These are phyloP conservation scores for Lentinula lateritia DNA, from an alignment of 768 basidiomycete genomes.

Conservation along the genomic window DNA sequence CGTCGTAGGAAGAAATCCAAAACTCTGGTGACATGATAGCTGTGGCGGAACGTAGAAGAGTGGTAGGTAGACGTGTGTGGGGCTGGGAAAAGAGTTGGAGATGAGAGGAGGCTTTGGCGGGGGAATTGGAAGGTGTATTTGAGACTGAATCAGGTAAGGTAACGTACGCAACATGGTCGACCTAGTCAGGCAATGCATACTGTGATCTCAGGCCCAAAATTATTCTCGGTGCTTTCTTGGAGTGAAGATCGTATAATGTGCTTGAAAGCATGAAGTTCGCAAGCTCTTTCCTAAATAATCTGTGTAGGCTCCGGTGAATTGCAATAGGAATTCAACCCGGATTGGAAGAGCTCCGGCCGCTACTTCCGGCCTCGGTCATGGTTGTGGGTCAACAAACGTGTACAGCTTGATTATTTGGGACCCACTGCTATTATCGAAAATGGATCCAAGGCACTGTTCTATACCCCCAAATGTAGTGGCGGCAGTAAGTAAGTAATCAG, in stretches of 20 bases:
- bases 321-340: background rate
- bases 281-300: conserved; percentile 32
- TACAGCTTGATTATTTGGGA: too few species aligned
- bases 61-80: too few species aligned
- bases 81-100: conserved; percentile 2
- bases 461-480: background rate
- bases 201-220: too few species aligned
- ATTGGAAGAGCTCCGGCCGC: too few species aligned
- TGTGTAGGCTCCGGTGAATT: conserved; percentile 1
- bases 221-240: too few species aligned
- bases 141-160: conserved; percentile 31
- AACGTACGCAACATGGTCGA: conserved; percentile 61
- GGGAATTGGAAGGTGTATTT: conserved; percentile 40
- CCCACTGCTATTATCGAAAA: background rate
- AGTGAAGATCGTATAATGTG: conserved; percentile 52
- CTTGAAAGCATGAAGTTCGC: conserved; percentile 36
- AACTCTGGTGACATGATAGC: too few species aligned
- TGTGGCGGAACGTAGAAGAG: conserved; percentile 26
- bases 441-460: background rate
- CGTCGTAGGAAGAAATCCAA: conserved; percentile 52
- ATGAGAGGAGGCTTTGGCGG: conserved; percentile 20
- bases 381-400: too few species aligned
- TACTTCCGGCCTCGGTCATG: too few species aligned
- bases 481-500: background rate
- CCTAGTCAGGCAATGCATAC: conserved; percentile 22